Conservation (phyloP, 2,329 filamentous ascomycete genomes). For the Dactylonectria macrodidyma region DNA sequence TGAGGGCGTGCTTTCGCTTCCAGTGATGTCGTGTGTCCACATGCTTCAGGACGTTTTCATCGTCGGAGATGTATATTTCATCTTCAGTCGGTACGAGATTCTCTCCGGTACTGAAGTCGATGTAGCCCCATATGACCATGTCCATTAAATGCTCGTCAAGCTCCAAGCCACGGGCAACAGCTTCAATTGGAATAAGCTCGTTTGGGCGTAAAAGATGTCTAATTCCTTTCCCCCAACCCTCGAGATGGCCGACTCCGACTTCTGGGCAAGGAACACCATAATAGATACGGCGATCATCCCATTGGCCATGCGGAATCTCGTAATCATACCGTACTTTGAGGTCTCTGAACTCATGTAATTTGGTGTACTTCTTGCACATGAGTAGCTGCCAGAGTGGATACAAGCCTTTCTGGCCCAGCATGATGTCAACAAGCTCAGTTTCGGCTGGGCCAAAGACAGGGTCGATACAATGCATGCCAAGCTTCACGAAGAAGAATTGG, state of each 20-base stretch:
- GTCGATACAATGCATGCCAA: conserved; percentile 78
- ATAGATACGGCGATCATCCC: conserved; percentile 48
- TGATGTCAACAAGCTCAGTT: conserved; percentile 66
- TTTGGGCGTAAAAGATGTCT: conserved; percentile 69
- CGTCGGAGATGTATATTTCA: conserved; percentile 67
- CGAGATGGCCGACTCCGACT: conserved; percentile 67
- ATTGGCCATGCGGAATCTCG: conserved; percentile 53
- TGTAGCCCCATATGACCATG: conserved; percentile 75
- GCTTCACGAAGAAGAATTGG: conserved; percentile 78
- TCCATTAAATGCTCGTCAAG: conserved; percentile 68
- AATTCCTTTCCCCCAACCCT: conserved; percentile 68
- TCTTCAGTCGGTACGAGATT: conserved; percentile 66
- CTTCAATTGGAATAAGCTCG: conserved; percentile 71
- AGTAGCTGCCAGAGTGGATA: conserved; percentile 73
- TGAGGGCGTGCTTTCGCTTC: conserved; percentile 61
- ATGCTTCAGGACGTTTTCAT: conserved; percentile 54
- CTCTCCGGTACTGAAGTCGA: conserved; percentile 66
- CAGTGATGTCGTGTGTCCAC: conserved; percentile 57
- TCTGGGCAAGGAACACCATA: conserved; percentile 67
- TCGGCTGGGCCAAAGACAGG: conserved; percentile 69
- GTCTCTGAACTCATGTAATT: conserved; percentile 65
- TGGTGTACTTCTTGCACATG: conserved; percentile 67
- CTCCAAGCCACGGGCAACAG: conserved; percentile 64
- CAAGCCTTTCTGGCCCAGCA: conserved; percentile 72
- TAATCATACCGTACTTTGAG: conserved; percentile 73